Evolutionary conservation across 2,329 filamentous ascomycete species (phyloP).

Genomic region (Pseudogymnoascus sp.): DNA sequence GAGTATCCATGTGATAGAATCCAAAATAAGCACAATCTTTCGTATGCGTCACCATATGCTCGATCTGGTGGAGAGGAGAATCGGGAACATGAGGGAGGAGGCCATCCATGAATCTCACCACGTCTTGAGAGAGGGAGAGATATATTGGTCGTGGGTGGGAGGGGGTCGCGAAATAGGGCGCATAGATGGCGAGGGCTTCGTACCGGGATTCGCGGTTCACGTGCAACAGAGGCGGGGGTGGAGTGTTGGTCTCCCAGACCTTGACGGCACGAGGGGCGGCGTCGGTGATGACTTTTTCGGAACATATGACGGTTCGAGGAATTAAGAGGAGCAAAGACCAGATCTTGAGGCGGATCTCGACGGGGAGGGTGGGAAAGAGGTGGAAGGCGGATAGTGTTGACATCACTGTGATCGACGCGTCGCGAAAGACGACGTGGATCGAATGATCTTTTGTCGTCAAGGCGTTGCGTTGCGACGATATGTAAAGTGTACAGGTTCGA

Average conservation of each 20-base stretch:
- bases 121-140: conserved; percentile 18
- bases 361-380: conserved; percentile 23
- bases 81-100: conserved; percentile 17
- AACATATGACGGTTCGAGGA: conserved; percentile 18
- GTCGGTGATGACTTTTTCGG: conserved; percentile 11
- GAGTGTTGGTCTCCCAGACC: neutral
- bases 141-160: conserved; percentile 17
- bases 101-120: conserved; percentile 16
- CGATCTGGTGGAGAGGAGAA: conserved; percentile 14
- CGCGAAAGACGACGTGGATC: neutral
- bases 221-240: conserved; percentile 9
- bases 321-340: conserved; percentile 17
- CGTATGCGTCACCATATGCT: conserved; percentile 19
- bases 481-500: neutral
- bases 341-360: conserved; percentile 25
- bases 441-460: neutral
- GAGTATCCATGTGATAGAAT: conserved; percentile 21
- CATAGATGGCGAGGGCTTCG: conserved; percentile 16
- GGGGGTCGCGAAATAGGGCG: conserved; percentile 15
- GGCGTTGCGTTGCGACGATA: neutral
- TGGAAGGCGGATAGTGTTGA: conserved; percentile 18
- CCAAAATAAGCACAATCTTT: conserved; percentile 23
- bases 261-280: conserved; percentile 6
- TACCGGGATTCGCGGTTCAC: conserved; percentile 12
- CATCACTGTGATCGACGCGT: neutral